Base-by-base conservation (phyloP, 176 grass and related monocot genomes). In the Olyra latifolia region DNA sequence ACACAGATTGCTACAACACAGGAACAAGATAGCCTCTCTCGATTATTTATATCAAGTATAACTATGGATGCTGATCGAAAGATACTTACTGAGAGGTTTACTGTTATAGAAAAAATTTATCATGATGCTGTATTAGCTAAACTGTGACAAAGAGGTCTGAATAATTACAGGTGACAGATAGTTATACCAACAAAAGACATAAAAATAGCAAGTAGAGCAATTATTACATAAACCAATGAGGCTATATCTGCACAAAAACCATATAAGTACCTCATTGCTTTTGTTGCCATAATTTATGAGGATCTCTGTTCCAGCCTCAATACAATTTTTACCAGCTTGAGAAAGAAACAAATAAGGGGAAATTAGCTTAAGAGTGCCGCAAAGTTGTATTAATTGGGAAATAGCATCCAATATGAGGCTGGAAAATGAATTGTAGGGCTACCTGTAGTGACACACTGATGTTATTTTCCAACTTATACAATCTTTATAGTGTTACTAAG, bases 211-310 rank as follows among this genome's bases (percentile, higher is more conserved):
- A 46, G 1, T 40, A 48, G 11, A 59, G 19, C 13, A 53, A 40
- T 20, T 55, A 0, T 24, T 1, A 28, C 27, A 28, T 60, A 76
- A 76, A 60, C n/a, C 1, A 27, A 67, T 20, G 38, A 67, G 41
- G 0, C 2, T 76, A 87, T 52, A 62, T 60, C 10, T 50, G 11
- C 7, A 73, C 55, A 76, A 49, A 27, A 46, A 24, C 20, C 68
- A 15, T 67, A 61, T 38, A 72, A 81, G 59, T 86, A 94, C 95
- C 95, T 98, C 95, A 72, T 98, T 98, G 83, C 95, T 92, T 91
- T 98, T 98, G 78, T 92, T 94, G 49, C 95, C 95, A 72, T 98
- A 98, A 73, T 89, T 98, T 86, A 98, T 98, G 57, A 72, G 65
- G 83, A 98, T 91, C 88, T 98, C 95, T 84, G 89, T 80, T 49